Percentiles rank a stretch among this genome's conserved stretches.
Conservation (phyloP, 2,329 filamentous ascomycete genomes). For the Teratosphaeria pseudoeucalypti region DNA sequence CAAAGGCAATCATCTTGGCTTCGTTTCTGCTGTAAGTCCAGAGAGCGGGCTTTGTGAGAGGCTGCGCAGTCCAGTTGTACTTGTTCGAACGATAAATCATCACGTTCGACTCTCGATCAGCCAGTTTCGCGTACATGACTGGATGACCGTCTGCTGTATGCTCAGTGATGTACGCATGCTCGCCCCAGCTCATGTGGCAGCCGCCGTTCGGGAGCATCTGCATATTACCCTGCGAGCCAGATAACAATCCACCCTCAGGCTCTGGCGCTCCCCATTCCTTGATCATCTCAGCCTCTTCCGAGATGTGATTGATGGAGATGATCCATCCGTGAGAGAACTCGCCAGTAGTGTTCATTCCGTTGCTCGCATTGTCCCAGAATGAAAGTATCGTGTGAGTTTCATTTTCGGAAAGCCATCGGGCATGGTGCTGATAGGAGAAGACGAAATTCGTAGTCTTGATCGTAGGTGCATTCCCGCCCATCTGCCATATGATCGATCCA, state of each 20-base stretch:
- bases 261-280: constrained; percentile 41
- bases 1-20: constrained; percentile 35
- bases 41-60: constrained; percentile 30
- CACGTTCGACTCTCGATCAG: constrained; percentile 28
- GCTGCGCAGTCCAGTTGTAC: constrained; percentile 42
- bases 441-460: constrained; percentile 39
- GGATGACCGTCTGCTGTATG: constrained; percentile 37
- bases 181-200: constrained; percentile 48
- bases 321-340: constrained; percentile 36
- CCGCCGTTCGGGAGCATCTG: constrained; percentile 46
- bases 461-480: constrained; percentile 39
- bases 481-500: constrained; percentile 39
- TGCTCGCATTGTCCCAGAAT: constrained; percentile 45
- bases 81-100: constrained; percentile 48
- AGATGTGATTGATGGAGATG: constrained; percentile 35
- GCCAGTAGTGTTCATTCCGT: constrained; percentile 34
- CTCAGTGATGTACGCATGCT: constrained; percentile 33
- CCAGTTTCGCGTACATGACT: constrained; percentile 45
- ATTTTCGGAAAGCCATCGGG: constrained; percentile 37
- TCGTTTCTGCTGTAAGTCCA: constrained; percentile 28
- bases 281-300: constrained; percentile 36
- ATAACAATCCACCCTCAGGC: constrained; percentile 31
- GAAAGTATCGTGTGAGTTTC: constrained; percentile 40
- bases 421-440: constrained; percentile 45
- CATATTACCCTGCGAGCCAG: constrained; percentile 43